Conservation (phyloP, 140 eudicot species). For the Cichorium intybus region DNA sequence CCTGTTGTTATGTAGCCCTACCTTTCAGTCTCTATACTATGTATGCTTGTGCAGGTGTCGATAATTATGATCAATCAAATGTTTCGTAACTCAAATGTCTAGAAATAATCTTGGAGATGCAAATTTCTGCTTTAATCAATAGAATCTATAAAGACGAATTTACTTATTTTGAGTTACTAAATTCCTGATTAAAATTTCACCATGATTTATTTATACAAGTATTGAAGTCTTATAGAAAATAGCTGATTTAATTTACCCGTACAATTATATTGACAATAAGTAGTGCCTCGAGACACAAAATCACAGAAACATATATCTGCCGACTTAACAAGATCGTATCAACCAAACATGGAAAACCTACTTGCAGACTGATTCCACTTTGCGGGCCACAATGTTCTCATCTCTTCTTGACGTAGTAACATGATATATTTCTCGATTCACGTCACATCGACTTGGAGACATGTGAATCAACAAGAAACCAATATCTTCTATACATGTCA, state of each 20-base stretch:
- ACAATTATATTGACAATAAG: neutral
- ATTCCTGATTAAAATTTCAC: too few species aligned
- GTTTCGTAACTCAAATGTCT: neutral
- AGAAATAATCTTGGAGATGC: neutral
- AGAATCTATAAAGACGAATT: too few species aligned
- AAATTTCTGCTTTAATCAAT: neutral
- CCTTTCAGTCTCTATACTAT: neutral
- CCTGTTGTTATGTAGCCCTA: neutral
- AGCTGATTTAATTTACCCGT: neutral
- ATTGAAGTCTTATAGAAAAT: neutral
- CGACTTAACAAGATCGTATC: slow-evolving; percentile 2
- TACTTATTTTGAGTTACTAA: too few species aligned
- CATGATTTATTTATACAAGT: too few species aligned
- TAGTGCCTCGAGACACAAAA: neutral
- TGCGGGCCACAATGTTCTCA: neutral
- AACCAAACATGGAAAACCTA: slow-evolving; percentile 1
- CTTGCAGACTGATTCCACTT: neutral
- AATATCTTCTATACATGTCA: slow-evolving; percentile 4
- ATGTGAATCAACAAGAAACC: neutral
- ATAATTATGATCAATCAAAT: neutral
- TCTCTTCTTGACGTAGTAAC: neutral
- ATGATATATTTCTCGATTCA: neutral
- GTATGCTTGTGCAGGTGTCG: neutral
- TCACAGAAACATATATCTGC: neutral
- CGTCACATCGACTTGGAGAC: neutral